Evolutionary conservation across 148 eudicot species (phyloP), one percentile per base, ranked within the genome.

Genomic region (Amaranthus hypochondriacus): DNA sequence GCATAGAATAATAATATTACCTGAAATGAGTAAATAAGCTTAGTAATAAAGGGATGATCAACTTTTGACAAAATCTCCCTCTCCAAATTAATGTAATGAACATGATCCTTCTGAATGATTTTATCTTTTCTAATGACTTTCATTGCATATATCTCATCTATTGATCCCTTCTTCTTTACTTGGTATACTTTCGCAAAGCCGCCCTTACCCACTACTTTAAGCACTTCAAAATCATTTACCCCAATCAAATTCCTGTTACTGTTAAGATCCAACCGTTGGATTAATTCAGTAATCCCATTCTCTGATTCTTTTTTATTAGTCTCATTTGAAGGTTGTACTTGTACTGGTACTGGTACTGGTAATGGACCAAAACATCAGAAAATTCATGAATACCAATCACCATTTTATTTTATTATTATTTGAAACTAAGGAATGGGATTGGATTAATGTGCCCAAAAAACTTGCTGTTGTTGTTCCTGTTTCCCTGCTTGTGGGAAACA

Each of bases 11-110:
- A 28, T 28, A 28, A 0, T 28, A 6, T 42, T 42, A 85, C 88
- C 79, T 86, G 87, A 75, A 86, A 86, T 6, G 89, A 80, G 71
- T 78, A 82, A 62, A 66, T 80, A 7, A 86, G 87, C 78, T 82
- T 76, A 62, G 84, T 80, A 44, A 86, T 80, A 57, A 82, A 86
- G 62, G 89, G 89, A 62, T 86, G 89, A 74, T 86, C 82, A 70
- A 82, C 75, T 54, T 78, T 82, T 75, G 77, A 71, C 4, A 84
- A 54, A 8, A 86, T 82, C 44, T 86, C 87, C 73, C 81, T 82
- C 81, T 86, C 89, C 0, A 81, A 72, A 48, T 73, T 65, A 52
- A 86, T 78, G 62, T 86, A 86, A 42, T 82, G 87, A 5, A 69
- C 83, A 39, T 82, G 78, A 71, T 80, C 65, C 76, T 73, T 82